phyloP scores from a whole-genome alignment of 371 early-diverging fungal species.

The Mucor mucedo region DNA sequence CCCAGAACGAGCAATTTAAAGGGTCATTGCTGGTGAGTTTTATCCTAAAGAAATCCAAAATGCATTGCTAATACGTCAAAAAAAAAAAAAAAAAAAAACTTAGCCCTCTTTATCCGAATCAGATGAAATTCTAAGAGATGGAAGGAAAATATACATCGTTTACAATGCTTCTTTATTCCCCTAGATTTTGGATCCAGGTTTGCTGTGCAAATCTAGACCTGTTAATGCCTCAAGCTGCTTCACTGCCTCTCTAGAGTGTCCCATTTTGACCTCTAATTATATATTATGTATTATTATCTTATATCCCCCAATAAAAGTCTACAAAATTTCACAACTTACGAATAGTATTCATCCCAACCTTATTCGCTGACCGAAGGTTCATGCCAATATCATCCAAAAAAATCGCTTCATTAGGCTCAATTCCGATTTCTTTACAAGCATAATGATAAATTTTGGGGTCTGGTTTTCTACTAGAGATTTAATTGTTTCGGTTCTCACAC shows the following conservation, averaged over 20 bases:
- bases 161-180: constrained; percentile 23
- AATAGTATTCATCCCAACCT: constrained; percentile 70
- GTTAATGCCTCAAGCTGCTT: constrained; percentile 50
- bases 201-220: constrained; percentile 40
- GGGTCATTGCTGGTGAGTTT: constrained; percentile 16
- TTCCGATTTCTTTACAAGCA: constrained; percentile 65
- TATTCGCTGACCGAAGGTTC: constrained; percentile 70
- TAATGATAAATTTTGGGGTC: constrained; percentile 68
- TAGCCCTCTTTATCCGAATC: constrained; percentile 26
- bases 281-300: constrained; percentile 17
- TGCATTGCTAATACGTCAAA: not conserved
- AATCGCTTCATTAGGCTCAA: constrained; percentile 64
- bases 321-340: constrained; percentile 36
- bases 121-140: constrained; percentile 27
- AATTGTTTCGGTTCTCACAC: not conserved
- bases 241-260: constrained; percentile 64
- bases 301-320: not conserved
- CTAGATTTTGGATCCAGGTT: constrained; percentile 23
- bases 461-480: constrained; percentile 58
- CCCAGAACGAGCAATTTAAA: constrained; percentile 17
- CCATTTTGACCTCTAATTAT: constrained; percentile 59
- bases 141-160: constrained; percentile 28
- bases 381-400: constrained; percentile 82
- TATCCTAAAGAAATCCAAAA: not conserved
- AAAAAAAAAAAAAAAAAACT: not conserved